Evolutionary conservation across 352 stramenopile genomes (phyloP).

Genomic region (Sclerospora graminicola): DNA sequence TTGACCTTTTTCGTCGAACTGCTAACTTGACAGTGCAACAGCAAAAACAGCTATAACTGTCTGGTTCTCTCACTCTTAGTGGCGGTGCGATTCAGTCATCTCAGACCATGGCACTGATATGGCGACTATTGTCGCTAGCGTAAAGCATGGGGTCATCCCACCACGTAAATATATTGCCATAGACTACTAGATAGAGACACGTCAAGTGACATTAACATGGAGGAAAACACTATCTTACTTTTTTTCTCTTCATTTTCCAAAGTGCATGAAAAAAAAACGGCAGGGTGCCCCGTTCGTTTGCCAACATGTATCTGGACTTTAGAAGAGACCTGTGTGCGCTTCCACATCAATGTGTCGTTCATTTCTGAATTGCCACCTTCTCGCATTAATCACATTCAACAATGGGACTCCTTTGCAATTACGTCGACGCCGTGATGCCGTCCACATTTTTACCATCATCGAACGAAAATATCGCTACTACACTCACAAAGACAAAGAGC

Average conservation of each 20-base stretch:
- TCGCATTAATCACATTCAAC: neutral
- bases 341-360: slow-evolving; percentile 3
- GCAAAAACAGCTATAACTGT: slow-evolving; percentile 9
- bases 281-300: neutral
- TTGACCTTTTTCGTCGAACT: no score
- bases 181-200: no score
- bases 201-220: no score
- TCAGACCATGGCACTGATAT: no score
- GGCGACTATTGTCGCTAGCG: no score
- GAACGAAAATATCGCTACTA: slow-evolving; percentile 4
- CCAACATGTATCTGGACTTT: slow-evolving; percentile 16
- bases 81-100: no score
- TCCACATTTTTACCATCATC: slow-evolving; percentile 17
- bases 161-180: no score
- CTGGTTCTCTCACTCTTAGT: no score
- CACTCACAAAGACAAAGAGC: slow-evolving; percentile 11
- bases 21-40: no score
- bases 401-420: slow-evolving; percentile 26
- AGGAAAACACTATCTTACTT: no score
- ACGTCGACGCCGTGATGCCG: slow-evolving; percentile 23
- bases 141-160: no score
- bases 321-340: neutral
- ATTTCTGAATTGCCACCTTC: slow-evolving; percentile 11
- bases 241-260: no score
- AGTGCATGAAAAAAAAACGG: neutral